Evolutionary conservation across 2,329 filamentous ascomycete genomes (phyloP), one percentile per base, ranked within the genome.

Genomic region (Lachnellula hyalina): DNA sequence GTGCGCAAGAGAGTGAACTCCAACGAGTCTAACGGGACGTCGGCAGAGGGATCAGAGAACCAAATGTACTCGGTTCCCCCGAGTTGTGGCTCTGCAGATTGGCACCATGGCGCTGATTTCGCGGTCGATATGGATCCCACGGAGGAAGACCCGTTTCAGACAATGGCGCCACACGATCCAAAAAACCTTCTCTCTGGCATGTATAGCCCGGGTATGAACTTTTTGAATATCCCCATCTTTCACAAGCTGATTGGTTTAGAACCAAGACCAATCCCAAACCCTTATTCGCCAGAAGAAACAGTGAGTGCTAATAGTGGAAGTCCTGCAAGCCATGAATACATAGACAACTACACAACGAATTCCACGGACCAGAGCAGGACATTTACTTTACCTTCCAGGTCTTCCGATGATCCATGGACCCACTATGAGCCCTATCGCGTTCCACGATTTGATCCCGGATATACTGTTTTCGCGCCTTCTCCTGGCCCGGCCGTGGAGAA

Each of bases 351-450:
- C 49, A 54, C 12, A 34, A 45, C 28, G 28, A 34, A 17, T 38
- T 9, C 36, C 19, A 21, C 19, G 23, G 47, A 36, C 35, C 47
- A 50, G 35, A n/a, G 40, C 25, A 47, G 47, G 23, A 45, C n/a
- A 14, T 34, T 48, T 7, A 19, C 8, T 23, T 49, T 38, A 4
- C 45, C 44, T 12, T 35, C 34, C 32, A 41, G 47, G 32, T 14
- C 56, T 9, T 57, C 54, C 12, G 53, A 59, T 17, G 49, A 15
- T 2, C 60, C 60, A n/a, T 63, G 61, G 61, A 57, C 46, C 21
- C 58, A 55, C 19, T 51, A 58, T 21, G 48, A 57, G 5, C 58
- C 53, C 12, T 38, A 48, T 12, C 58, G 55, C 32, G 44, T 53
- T 6, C 51, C 56, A 7, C 35, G 38, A 14, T 61, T 56, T 25